Conservation (phyloP, 345 rosid genomes). For the Mercurialis annua region DNA sequence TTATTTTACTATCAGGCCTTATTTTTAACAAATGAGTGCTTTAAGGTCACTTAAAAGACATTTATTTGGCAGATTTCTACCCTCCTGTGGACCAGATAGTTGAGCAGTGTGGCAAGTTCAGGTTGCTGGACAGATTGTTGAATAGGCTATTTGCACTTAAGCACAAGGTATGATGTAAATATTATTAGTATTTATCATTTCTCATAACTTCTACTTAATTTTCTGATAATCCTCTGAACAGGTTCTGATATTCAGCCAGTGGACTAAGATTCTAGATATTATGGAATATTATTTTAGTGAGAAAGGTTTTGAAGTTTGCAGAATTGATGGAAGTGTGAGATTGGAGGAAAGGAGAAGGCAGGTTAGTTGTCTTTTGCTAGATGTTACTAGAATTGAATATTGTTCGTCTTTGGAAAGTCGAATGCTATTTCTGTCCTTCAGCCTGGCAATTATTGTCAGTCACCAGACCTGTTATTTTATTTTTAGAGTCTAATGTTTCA, state of each 20-base stretch:
- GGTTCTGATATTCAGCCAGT: slow-evolving; percentile 86
- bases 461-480: not conserved
- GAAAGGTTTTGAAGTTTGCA: slow-evolving; percentile 80
- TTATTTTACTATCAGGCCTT: too few relatives aligned
- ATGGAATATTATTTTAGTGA: slow-evolving; percentile 96
- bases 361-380: slow-evolving; percentile 35
- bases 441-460: not conserved
- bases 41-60: slow-evolving; percentile 2
- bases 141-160: slow-evolving; percentile 52
- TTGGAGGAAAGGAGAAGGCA: slow-evolving; percentile 80
- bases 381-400: not conserved
- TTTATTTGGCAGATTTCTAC: slow-evolving; percentile 47
- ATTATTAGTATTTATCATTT: slow-evolving; percentile 12
- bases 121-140: slow-evolving; percentile 70
- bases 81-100: slow-evolving; percentile 82
- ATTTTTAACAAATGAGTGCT: not conserved
- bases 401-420: too few relatives aligned
- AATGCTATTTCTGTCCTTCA: not conserved
- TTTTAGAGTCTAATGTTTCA: not conserved
- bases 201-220: slow-evolving; percentile 20
- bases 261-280: slow-evolving; percentile 85
- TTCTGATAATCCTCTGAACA: slow-evolving; percentile 31
- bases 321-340: slow-evolving; percentile 83
- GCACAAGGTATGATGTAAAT: slow-evolving; percentile 63
- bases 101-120: slow-evolving; percentile 88